Evolutionary conservation across 768 basidiomycete species (phyloP).

Genomic region (Termitomyces sp.): DNA sequence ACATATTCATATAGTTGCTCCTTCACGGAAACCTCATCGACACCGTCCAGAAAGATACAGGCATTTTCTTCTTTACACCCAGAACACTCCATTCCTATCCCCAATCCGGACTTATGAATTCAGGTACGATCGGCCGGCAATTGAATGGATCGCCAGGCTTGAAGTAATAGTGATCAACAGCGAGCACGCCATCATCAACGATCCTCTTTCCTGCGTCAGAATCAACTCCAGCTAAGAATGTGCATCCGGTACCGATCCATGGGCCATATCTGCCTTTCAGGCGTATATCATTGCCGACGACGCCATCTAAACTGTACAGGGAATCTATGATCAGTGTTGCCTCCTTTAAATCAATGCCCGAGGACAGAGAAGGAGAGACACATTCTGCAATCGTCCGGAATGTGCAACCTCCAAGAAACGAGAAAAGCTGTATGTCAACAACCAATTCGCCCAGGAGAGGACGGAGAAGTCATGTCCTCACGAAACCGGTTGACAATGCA

Average conservation of each 20-base stretch:
- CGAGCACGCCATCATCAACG: constrained; percentile 11
- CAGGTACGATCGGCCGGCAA: constrained; percentile 4
- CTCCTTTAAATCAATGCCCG: constrained; percentile 68
- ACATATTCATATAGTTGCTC: not conserved
- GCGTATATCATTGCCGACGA: constrained; percentile 53
- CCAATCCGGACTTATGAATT: not conserved
- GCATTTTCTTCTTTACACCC: not conserved
- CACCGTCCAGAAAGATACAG: not conserved
- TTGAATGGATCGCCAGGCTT: not conserved
- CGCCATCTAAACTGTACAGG: constrained; percentile 46
- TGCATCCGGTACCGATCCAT: constrained; percentile 24
- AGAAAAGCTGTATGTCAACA: constrained; percentile 29
- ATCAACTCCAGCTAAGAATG: constrained; percentile 9
- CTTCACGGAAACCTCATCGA: not conserved
- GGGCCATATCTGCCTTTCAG: constrained; percentile 54
- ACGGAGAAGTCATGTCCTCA: constrained; percentile 27
- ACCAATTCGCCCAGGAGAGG: constrained; percentile 33
- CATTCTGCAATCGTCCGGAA: constrained; percentile 22
- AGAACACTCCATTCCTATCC: not conserved
- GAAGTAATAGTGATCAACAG: constrained; percentile 3
- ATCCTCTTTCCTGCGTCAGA: constrained; percentile 24
- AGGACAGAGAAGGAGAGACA: constrained; percentile 31
- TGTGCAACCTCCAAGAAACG: constrained; percentile 19
- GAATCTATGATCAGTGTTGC: constrained; percentile 66
- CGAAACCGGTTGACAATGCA: constrained; percentile 40